Conservation (phyloP, 164 flowering plant species). For the Protea cynaroides region DNA sequence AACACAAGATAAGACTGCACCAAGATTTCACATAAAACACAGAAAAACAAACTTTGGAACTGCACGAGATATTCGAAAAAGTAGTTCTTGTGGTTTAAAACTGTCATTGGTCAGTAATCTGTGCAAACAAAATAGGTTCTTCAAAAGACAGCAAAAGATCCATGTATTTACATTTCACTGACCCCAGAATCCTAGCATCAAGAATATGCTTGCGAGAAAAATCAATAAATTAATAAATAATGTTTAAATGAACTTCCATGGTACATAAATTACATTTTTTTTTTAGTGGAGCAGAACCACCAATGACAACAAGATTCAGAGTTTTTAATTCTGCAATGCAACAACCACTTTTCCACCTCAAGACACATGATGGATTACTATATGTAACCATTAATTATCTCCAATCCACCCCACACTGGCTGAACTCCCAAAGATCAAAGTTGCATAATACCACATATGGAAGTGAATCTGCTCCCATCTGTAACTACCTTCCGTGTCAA, state of each 20-base stretch:
- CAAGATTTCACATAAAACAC: constrained; percentile 15
- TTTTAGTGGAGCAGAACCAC: constrained; percentile 35
- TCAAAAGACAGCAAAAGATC: background rate
- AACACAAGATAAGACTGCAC: constrained; percentile 6
- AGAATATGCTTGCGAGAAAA: constrained; percentile 25
- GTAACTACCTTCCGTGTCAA: constrained; percentile 31
- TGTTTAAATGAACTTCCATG: constrained; percentile 51
- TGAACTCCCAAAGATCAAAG: constrained; percentile 23
- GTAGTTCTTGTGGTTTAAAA: constrained; percentile 1
- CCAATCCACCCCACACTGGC: constrained; percentile 29
- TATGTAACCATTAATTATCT: constrained; percentile 18
- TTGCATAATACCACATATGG: constrained; percentile 18
- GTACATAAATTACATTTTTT: constrained; percentile 58
- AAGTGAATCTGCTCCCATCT: constrained; percentile 26
- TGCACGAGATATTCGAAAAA: constrained; percentile 6
- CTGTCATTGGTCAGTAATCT: constrained; percentile 5
- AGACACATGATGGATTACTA: constrained; percentile 29
- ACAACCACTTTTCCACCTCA: constrained; percentile 23
- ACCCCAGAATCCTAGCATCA: constrained; percentile 4
- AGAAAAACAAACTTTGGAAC: constrained; percentile 9
- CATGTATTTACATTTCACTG: constrained; percentile 6
- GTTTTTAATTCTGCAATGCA: constrained; percentile 29
- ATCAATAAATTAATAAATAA: constrained; percentile 58
- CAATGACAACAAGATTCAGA: constrained; percentile 44
- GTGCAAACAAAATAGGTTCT: background rate